Evolutionary conservation across 2,329 filamentous ascomycete genomes (phyloP).

Genomic region (Neocatenulostroma microsporum): DNA sequence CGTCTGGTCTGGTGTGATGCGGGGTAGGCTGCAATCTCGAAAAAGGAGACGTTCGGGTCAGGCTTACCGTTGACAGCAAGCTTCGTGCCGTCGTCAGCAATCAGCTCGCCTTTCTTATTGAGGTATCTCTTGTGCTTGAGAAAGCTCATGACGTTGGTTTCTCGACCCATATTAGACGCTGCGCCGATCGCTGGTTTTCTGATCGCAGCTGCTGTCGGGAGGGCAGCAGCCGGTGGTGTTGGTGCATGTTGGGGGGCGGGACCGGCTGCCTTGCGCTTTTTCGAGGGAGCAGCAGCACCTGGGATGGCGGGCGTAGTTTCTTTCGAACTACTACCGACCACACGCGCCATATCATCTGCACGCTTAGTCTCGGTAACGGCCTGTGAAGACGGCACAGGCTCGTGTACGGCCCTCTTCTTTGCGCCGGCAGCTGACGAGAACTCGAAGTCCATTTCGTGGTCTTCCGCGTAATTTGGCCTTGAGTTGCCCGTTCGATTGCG

Average conservation of each 20-base stretch:
- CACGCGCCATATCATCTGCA: slow-evolving; percentile 10
- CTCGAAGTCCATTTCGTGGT: slow-evolving; percentile 86
- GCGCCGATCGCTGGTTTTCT: slow-evolving; percentile 32
- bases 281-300: slow-evolving; percentile 53
- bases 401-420: too few relatives aligned
- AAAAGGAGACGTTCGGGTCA: slow-evolving; percentile 5
- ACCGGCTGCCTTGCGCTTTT: slow-evolving; percentile 75
- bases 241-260: slow-evolving; percentile 23
- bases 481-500: slow-evolving; percentile 73
- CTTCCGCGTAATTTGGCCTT: slow-evolving; percentile 92
- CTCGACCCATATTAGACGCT: slow-evolving; percentile 40
- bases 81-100: slow-evolving; percentile 83
- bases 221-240: slow-evolving; percentile 16
- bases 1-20: slow-evolving; percentile 8
- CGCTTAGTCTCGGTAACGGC: slow-evolving; percentile 12
- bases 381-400: slow-evolving; percentile 6
- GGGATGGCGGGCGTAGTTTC: slow-evolving; percentile 46
- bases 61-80: slow-evolving; percentile 76
- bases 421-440: slow-evolving; percentile 38
- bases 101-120: slow-evolving; percentile 63
- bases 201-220: slow-evolving; percentile 18
- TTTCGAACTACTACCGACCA: slow-evolving; percentile 13
- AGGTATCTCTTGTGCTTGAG: slow-evolving; percentile 61
- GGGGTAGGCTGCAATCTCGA: slow-evolving; percentile 14
- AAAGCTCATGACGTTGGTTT: slow-evolving; percentile 87